Percentiles rank a stretch among this genome's conserved stretches.
Conservation (phyloP, 2,329 filamentous ascomycete genomes). For the Ceratocystis cubensis region DNA sequence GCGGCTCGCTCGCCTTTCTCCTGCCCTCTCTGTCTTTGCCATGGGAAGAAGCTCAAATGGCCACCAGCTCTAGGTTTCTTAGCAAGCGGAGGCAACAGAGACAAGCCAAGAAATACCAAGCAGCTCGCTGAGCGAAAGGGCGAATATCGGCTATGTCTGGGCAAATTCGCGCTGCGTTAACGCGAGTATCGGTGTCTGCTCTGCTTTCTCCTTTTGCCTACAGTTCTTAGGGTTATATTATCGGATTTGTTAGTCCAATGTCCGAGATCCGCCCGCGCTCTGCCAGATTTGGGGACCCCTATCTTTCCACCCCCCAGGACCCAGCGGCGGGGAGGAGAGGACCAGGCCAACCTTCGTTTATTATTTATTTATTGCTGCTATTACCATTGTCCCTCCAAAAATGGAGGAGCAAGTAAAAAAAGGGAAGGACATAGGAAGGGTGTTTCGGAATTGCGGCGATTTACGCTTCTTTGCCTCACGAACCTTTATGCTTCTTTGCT, state of each 20-base stretch:
- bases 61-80: background rate
- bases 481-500: too few species aligned
- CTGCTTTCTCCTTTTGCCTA: background rate
- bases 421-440: too few species aligned
- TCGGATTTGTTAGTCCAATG: background rate
- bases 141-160: background rate
- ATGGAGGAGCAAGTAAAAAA: too few species aligned
- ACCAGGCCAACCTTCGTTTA: background rate
- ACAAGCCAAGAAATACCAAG: background rate
- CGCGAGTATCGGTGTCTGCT: background rate
- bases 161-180: background rate
- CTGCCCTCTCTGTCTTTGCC: background rate
- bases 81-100: background rate
- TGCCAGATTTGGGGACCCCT: background rate
- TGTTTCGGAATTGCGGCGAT: too few species aligned
- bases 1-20: background rate
- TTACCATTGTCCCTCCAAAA: too few species aligned
- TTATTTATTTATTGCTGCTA: background rate
- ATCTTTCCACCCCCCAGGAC: background rate
- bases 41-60: background rate
- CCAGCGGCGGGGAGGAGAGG: too few species aligned
- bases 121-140: background rate
- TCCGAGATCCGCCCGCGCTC: background rate
- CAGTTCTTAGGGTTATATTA: background rate
- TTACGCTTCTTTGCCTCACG: too few species aligned